Percentiles rank a stretch among this genome's conserved stretches.
Conservation (phyloP, 331 rosid species). For the Cydonia oblonga region DNA sequence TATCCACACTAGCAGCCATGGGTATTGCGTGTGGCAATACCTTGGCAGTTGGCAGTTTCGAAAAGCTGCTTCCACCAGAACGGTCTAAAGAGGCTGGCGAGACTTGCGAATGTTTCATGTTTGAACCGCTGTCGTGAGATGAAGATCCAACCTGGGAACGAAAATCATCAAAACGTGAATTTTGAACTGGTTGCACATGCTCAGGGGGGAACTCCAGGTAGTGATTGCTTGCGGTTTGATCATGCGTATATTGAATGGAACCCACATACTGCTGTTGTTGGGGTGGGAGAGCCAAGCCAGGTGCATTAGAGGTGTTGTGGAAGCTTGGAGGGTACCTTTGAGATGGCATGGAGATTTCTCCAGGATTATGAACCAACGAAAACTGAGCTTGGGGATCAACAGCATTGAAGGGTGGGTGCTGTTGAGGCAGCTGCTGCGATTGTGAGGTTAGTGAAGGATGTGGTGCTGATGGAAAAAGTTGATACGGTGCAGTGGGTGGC, state of each 20-base stretch:
- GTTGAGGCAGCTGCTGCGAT: slow-evolving; percentile 5
- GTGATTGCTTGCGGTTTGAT: slow-evolving; percentile 10
- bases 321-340: slow-evolving; percentile 16
- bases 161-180: slow-evolving; percentile 7
- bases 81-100: neutral
- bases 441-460: slow-evolving; percentile 11
- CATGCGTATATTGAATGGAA: neutral
- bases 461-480: slow-evolving; percentile 6
- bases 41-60: slow-evolving; percentile 15
- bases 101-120: neutral
- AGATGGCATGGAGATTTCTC: neutral
- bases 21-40: slow-evolving; percentile 35
- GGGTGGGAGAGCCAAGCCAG: slow-evolving; percentile 2
- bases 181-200: slow-evolving; percentile 14
- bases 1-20: slow-evolving; percentile 26
- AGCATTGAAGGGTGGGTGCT: neutral
- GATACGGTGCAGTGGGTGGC: slow-evolving; percentile 11
- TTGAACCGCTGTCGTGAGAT: slow-evolving; percentile 9
- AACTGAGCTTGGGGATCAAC: slow-evolving; percentile 11
- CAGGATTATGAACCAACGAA: neutral
- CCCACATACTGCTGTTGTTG: slow-evolving; percentile 3
- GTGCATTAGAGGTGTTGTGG: slow-evolving; percentile 4
- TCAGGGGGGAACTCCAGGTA: neutral
- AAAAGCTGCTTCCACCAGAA: slow-evolving; percentile 6
- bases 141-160: slow-evolving; percentile 5